Conservation (phyloP, 208 protist genomes). For the Spongospora subterranea region DNA sequence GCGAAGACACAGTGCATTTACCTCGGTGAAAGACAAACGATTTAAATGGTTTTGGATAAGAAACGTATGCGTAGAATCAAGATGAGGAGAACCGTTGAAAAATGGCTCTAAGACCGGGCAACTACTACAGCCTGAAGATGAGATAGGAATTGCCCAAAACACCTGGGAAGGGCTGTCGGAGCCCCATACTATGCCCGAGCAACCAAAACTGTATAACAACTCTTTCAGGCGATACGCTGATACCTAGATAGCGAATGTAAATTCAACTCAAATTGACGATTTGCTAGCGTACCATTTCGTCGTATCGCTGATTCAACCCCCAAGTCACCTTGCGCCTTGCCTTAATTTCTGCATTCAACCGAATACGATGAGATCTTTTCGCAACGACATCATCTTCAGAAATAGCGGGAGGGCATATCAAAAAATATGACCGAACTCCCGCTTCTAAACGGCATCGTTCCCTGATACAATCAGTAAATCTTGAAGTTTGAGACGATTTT, state of each 20-base stretch:
- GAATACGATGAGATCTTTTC: neutral
- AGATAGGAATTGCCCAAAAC: conserved; percentile 9
- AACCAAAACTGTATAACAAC: neutral
- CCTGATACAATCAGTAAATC: neutral
- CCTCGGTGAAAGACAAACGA: neutral
- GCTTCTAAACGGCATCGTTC: neutral
- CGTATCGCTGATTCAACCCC: neutral
- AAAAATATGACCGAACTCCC: neutral
- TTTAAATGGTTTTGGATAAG: neutral
- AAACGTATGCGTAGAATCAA: neutral
- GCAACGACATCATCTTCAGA: neutral
- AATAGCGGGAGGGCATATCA: neutral
- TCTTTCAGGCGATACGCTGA: neutral
- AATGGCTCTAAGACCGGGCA: conserved; percentile 3
- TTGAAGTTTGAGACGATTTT: neutral
- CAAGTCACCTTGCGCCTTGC: neutral
- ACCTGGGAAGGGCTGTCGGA: neutral
- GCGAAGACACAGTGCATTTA: too few relatives aligned
- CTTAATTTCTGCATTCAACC: neutral
- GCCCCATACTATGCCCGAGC: neutral
- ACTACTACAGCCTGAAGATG: neutral
- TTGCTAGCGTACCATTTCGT: neutral
- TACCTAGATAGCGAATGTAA: neutral
- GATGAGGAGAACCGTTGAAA: conserved; percentile 19
- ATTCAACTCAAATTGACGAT: neutral